Evolutionary conservation across 2,329 filamentous ascomycete genomes (phyloP).

Genomic region (Aspergillus tubingensis): DNA sequence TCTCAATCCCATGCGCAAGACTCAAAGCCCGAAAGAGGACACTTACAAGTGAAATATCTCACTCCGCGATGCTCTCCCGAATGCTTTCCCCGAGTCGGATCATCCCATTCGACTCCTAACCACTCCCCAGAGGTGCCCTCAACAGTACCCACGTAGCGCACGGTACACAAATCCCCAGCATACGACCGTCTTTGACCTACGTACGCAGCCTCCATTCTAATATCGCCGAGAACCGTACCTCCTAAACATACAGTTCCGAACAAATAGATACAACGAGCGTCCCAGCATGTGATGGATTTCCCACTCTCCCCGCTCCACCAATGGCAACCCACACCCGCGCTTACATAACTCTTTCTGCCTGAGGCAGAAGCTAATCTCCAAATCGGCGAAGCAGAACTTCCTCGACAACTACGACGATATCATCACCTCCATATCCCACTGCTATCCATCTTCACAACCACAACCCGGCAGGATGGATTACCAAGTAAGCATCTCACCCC

Average conservation of each 20-base stretch:
- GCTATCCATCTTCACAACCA: background rate
- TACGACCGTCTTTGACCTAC: constrained; percentile 74
- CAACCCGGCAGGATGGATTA: constrained; percentile 49
- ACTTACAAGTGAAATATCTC: constrained; percentile 78
- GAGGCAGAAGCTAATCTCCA: background rate
- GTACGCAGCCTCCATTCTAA: constrained; percentile 10
- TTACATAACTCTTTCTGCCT: constrained; percentile 26
- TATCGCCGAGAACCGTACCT: background rate
- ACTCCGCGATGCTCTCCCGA: constrained; percentile 77
- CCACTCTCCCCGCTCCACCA: constrained; percentile 6
- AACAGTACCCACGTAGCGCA: constrained; percentile 79
- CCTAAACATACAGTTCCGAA: background rate
- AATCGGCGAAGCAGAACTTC: background rate
- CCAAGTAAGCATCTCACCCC: constrained; percentile 40
- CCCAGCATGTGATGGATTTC: constrained; percentile 1
- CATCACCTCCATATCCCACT: background rate
- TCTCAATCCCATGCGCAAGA: too few relatives aligned
- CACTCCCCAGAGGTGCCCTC: constrained; percentile 75
- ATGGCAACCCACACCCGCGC: constrained; percentile 11
- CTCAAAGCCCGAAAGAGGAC: background rate
- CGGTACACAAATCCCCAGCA: constrained; percentile 74
- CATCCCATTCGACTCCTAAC: constrained; percentile 98
- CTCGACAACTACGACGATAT: constrained; percentile 13
- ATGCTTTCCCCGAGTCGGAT: constrained; percentile 82
- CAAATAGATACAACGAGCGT: background rate